Base-by-base conservation (phyloP, 1,284 basidiomycete species). In the Exobasidium rhododendri region DNA sequence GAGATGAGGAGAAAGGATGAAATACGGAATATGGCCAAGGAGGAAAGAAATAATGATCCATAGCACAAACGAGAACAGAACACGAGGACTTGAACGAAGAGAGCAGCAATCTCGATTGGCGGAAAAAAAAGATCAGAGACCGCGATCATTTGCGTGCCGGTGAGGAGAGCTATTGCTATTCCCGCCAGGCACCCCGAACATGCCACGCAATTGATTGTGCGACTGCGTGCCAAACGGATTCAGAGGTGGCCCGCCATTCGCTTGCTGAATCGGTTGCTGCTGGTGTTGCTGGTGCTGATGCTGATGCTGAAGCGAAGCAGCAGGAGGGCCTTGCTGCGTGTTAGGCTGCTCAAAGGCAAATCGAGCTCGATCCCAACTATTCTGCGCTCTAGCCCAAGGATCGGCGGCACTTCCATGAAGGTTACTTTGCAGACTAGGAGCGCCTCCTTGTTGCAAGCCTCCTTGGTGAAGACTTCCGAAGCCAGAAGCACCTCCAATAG, bases 281-380 rank as follows among this genome's bases (percentile, higher is more conserved):
- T n/a, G 50, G 29, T 51, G 20, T n/a, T 55, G 52, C 28, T 55
- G 52, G 5, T 55, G 52, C 35, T 55, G 52, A 14, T 55, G 52
- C 29, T 35, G 29, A 17, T 50, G 47, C 26, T 50, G 47, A 20
- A 20, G 26, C 13, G 22, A 26, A 26, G 24, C 20, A 50, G 47
- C 24, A 20, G 22, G 47, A 24, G n/a, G 47, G 13, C n/a, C 24
- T 6, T 24, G n/a, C 47, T 20, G 59, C 30, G 52, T 14, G 32
- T 29, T 24, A 24, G 73, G 71, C 61, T 70, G 69, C 54, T 79
- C 77, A 47, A 77, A 79, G 11, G 75, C 75, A 52, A 63, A 72
- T 30, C 75, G 68, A 32, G 77, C 75, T 5, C 74, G 69, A 51
- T 79, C 75, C 77, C 77, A 79, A 53, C 64, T 56, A 31, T 58